These are phyloP conservation scores for Pezizomycotina sp. DNA, from an alignment of 2,329 filamentous ascomycete species.

Conservation along the genomic window DNA sequence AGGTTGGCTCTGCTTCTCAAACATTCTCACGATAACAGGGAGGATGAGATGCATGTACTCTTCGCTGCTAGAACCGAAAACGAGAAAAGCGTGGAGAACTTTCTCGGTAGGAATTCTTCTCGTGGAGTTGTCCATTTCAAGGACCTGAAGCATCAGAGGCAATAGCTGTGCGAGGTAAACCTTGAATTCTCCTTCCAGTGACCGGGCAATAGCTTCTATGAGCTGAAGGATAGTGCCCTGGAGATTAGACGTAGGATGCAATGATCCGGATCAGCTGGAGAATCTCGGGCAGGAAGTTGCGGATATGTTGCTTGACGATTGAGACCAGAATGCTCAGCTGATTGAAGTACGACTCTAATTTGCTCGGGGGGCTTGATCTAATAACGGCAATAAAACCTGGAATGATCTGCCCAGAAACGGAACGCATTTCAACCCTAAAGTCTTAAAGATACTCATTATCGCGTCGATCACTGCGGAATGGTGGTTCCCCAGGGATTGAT, in stretches of 20 bases:
- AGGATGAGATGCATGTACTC: slow-evolving; percentile 99
- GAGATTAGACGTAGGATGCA: slow-evolving; percentile 63
- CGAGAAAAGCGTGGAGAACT: slow-evolving; percentile 83
- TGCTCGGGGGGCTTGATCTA: slow-evolving; percentile 55
- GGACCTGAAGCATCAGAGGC: slow-evolving; percentile 81
- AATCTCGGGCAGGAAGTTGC: slow-evolving; percentile 75
- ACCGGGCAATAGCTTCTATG: slow-evolving; percentile 83
- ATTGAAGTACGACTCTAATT: slow-evolving; percentile 92
- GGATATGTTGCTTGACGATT: slow-evolving; percentile 91
- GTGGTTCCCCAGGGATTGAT: slow-evolving; percentile 74
- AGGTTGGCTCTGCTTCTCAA: slow-evolving; percentile 75
- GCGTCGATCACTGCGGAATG: slow-evolving; percentile 91
- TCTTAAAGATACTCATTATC: slow-evolving; percentile 97
- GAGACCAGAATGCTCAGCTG: slow-evolving; percentile 83
- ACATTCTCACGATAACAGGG: slow-evolving; percentile 82
- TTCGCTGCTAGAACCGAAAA: slow-evolving; percentile 88
- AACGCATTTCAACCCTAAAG: slow-evolving; percentile 86
- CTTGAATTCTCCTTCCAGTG: slow-evolving; percentile 94
- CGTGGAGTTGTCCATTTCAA: slow-evolving; percentile 66
- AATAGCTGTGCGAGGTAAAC: slow-evolving; percentile 79
- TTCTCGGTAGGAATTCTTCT: slow-evolving; percentile 72
- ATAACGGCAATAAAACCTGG: slow-evolving; percentile 88
- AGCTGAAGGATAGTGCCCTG: slow-evolving; percentile 84
- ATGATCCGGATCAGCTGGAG: slow-evolving; percentile 71
- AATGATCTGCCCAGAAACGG: slow-evolving; percentile 84